Evolutionary conservation across 495 filamentous ascomycete species (phyloP), one percentile per base, ranked within the genome.

Genomic region (Durotheca rogersii): DNA sequence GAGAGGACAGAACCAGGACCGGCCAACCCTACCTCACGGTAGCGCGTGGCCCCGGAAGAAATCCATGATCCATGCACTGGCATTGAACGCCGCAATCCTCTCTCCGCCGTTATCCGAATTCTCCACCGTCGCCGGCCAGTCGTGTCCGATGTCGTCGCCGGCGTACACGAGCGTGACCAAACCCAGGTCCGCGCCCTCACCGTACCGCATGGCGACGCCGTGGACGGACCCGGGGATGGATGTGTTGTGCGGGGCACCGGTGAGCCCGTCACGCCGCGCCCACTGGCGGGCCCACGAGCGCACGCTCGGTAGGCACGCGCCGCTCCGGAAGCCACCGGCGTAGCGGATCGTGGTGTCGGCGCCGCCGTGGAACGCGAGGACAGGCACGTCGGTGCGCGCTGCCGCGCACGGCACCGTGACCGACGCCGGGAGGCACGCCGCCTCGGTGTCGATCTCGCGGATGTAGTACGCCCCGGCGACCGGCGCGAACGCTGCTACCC

Each of bases 331-430:
- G 1, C 49, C 68, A 2, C 72, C 72, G 6, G 37, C 25, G 38
- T 70, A 73, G 7, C 48, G 20, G 23, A 75, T 73, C 2, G 64
- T 69, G 6, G 25, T n/a, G 39, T 73, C 71, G 1, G 44, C 60
- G 1, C 67, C 69, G 23, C 77, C 79, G 46, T 82, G 77, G 62
- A 82, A 78, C 9, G 74, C 70, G 17, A 81, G 40, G 16, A 82
- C 61, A 16, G 61, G 77, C 34, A 72, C 56, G 30, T 67, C 55
- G 7, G 47, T 57, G 1, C 72, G 61, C 1, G 61, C 64, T 3
- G 73, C 58, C 0, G 52, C 53, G 40, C 72, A 74, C 16, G 65
- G 61, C 4, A 73, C 71, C 3, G 31, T 0, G 4, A 71, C 47
- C 3, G 36, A 60, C 6, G 36, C 34, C 10, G 58, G 54, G 29